These are phyloP conservation scores for Oryza brachyantha DNA, from an alignment of 176 grass and related monocot genomes.

Conservation along the genomic window DNA sequence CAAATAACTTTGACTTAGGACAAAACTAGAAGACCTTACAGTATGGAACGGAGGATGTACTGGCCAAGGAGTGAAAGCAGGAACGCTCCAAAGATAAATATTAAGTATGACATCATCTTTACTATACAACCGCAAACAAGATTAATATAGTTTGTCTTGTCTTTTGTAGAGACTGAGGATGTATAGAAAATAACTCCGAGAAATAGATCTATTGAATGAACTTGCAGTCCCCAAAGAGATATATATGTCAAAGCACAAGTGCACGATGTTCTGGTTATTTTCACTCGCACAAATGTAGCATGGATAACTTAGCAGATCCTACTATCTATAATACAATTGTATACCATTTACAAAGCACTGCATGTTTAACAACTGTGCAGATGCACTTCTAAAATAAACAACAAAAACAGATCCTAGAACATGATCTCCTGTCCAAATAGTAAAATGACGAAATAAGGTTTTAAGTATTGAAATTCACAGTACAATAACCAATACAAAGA, in stretches of 20 bases:
- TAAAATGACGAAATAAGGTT: neutral
- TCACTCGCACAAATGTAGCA: slow-evolving; percentile 24
- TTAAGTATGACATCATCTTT: neutral
- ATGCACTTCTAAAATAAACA: slow-evolving; percentile 12
- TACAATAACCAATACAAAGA: neutral
- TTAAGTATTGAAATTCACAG: neutral
- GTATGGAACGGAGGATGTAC: neutral
- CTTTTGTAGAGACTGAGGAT: neutral
- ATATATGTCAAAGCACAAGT: neutral
- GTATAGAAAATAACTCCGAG: neutral
- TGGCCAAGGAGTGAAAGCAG: neutral
- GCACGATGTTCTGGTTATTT: neutral
- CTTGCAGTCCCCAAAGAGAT: neutral
- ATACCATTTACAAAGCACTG: slow-evolving; percentile 11
- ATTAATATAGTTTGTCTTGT: neutral
- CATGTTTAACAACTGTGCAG: neutral
- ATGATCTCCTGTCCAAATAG: neutral
- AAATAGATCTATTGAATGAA: neutral
- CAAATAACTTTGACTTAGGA: too few relatives aligned
- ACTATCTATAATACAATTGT: neutral
- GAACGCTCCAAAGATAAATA: slow-evolving; percentile 1
- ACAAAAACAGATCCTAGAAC: neutral
- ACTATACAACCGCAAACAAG: neutral
- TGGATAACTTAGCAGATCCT: neutral
- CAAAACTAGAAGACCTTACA: too few relatives aligned